Evolutionary conservation across 2,329 filamentous ascomycete species (phyloP).

Genomic region (Onygenales sp.): DNA sequence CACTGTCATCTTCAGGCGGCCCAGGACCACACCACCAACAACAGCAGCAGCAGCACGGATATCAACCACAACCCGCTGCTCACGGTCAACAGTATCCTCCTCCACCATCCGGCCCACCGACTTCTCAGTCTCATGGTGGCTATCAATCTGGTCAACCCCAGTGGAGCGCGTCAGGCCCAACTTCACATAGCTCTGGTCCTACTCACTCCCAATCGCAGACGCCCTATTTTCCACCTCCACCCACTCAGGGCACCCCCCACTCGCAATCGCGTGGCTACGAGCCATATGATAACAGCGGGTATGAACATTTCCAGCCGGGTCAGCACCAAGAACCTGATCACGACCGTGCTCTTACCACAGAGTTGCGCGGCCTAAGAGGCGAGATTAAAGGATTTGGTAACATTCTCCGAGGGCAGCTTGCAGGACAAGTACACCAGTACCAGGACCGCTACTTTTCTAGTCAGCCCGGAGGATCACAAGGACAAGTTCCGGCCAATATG

Average conservation of each 20-base stretch:
- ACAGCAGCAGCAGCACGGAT: slow-evolving; percentile 10
- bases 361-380: slow-evolving; percentile 26
- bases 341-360: slow-evolving; percentile 23
- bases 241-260: slow-evolving; percentile 21
- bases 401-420: slow-evolving; percentile 29
- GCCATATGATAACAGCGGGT: slow-evolving; percentile 17
- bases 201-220: slow-evolving; percentile 21
- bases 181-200: neutral
- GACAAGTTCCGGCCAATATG: slow-evolving; percentile 24
- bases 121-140: slow-evolving; percentile 10
- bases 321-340: slow-evolving; percentile 18
- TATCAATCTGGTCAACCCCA: slow-evolving; percentile 2
- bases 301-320: slow-evolving; percentile 19
- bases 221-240: slow-evolving; percentile 35
- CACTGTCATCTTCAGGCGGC: slow-evolving; percentile 17
- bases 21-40: slow-evolving; percentile 2
- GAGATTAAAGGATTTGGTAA: slow-evolving; percentile 30
- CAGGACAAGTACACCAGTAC: slow-evolving; percentile 35
- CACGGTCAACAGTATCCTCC: slow-evolving; percentile 25
- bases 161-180: slow-evolving; percentile 2
- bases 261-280: slow-evolving; percentile 23
- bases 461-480: slow-evolving; percentile 8
- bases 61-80: slow-evolving; percentile 4
- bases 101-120: slow-evolving; percentile 27
- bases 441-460: slow-evolving; percentile 25